Base-by-base conservation (phyloP, 73 alveolate genomes). In the Durusdinium trenchii region DNA sequence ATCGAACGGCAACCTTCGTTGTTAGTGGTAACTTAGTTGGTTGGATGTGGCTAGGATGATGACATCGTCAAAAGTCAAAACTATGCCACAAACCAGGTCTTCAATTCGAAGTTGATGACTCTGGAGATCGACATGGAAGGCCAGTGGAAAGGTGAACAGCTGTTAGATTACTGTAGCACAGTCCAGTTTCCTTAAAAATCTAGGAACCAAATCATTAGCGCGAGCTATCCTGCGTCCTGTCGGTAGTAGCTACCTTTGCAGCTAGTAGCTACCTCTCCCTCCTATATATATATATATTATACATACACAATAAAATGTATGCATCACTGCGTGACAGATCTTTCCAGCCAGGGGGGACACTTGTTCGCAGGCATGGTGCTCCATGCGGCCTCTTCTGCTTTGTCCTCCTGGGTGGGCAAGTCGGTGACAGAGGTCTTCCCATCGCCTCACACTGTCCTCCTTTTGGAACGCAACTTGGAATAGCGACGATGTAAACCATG, bases 341-440 rank as follows among this genome's bases (percentile, higher is more conserved):
- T n/a, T n/a, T n/a, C n/a, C n/a, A n/a, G n/a, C n/a, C n/a, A n/a
- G n/a, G n/a, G n/a, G n/a, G n/a, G n/a, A n/a, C n/a, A n/a, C n/a
- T n/a, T n/a, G n/a, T n/a, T n/a, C n/a, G 32, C 62, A 76, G 87
- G 87, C 14, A 76, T 76, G 87, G 87, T 76, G 87, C 62, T 76
- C 4, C 87, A 76, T 76, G 87, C 87, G 46, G 87, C 87, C 36
- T 76, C 87, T 9, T 54, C 87, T 3, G 42, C 87, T 6, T 76
- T 76, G 87, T 14, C 32, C 40, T 6, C 43, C 40, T 76, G 87
- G 87, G 16, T 76, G 4, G 87, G 87, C 26, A 14, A 43, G 40
- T 1, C 87, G 14, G 42, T 76, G 87, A 54, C 42, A 3, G 87
- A 76, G 62, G 87, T 76, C 46, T 76, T 76, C 10, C 87, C 87